Base-by-base conservation (phyloP, 2,329 filamentous ascomycete species). In the Albifimbria verrucaria region DNA sequence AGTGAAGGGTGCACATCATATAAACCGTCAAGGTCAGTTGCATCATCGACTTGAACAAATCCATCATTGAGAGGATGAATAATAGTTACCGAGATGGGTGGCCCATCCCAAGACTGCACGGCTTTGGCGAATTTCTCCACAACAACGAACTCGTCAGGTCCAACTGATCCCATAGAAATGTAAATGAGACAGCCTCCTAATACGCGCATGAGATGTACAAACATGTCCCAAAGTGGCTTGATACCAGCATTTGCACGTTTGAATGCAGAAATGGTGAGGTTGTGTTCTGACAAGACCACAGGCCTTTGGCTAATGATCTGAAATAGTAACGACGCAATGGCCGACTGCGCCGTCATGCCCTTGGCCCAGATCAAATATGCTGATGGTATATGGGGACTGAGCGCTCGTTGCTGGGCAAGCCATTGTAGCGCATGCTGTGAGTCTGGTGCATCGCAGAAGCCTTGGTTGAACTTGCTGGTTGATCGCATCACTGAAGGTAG, bases 151-250 rank as follows among this genome's bases (percentile, higher is more conserved):
- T 47, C 44, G 18, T 47, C 44, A 12, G 44, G 44, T 2, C 44
- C 44, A 1, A 25, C 23, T 15, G 44, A 47, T 25, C 44, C 44
- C 25, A 47, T 47, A 9, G 44, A 25, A 17, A 47, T 47, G 44
- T 47, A 47, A 17, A 47, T 47, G 21, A 47, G 44, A 17, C 44
- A 47, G 12, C 44, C 44, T 21, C 44, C 44, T 2, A 47, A 23
- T 26, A 25, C 44, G 22, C 44, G 20, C 44, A 47, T 47, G 21
- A 47, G 15, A 25, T 47, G 44, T 17, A 47, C 44, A 26, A 47
- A 47, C 44, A 47, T 47, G 44, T 47, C 44, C 44, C 44, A 47
- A 23, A 47, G 23, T 9, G 44, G 44, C 22, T 47, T 47, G 44
- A 47, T 24, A 12, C 44, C 44, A 7, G 44, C 44, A 26, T 47